Conservation (phyloP, 225 moss, liverwort and hornwort genomes). For the Pleurozium schreberi region DNA sequence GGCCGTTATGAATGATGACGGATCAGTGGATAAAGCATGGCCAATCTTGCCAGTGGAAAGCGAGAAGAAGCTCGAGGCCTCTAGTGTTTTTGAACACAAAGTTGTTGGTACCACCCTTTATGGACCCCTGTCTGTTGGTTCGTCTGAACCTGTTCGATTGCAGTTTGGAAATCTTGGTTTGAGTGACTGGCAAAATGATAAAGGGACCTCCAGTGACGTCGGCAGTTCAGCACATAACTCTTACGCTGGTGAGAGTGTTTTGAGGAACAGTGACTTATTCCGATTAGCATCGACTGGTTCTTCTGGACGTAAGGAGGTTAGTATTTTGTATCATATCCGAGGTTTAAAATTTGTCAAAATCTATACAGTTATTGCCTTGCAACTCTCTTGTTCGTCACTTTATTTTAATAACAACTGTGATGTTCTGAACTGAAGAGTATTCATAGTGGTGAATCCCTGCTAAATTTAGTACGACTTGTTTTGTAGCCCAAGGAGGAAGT, state of each 20-base stretch:
- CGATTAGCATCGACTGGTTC: slow-evolving; percentile 44
- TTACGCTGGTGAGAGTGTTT: slow-evolving; percentile 17
- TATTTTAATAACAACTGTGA: neutral
- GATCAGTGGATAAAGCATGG: slow-evolving; percentile 92
- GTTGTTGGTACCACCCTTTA: slow-evolving; percentile 68
- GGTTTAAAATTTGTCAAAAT: neutral
- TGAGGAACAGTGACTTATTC: slow-evolving; percentile 20
- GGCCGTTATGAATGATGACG: slow-evolving; percentile 91
- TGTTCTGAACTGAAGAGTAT: neutral
- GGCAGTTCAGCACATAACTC: slow-evolving; percentile 47
- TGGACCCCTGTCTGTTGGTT: slow-evolving; percentile 73
- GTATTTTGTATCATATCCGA: neutral
- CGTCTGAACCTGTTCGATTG: slow-evolving; percentile 68
- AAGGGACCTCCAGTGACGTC: slow-evolving; percentile 67
- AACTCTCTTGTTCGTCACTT: neutral
- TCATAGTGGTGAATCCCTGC: neutral
- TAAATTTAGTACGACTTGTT: neutral
- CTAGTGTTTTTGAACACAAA: slow-evolving; percentile 41
- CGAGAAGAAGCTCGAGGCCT: slow-evolving; percentile 24
- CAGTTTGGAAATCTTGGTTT: slow-evolving; percentile 88
- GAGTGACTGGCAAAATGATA: slow-evolving; percentile 80
- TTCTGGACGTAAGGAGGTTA: slow-evolving; percentile 61
- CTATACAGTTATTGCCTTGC: neutral
- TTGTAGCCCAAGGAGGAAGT: slow-evolving; percentile 79
- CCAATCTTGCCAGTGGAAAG: slow-evolving; percentile 16